Evolutionary conservation across 31 red algal genomes (phyloP).

Genomic region (Porphyra umbilicalis): DNA sequence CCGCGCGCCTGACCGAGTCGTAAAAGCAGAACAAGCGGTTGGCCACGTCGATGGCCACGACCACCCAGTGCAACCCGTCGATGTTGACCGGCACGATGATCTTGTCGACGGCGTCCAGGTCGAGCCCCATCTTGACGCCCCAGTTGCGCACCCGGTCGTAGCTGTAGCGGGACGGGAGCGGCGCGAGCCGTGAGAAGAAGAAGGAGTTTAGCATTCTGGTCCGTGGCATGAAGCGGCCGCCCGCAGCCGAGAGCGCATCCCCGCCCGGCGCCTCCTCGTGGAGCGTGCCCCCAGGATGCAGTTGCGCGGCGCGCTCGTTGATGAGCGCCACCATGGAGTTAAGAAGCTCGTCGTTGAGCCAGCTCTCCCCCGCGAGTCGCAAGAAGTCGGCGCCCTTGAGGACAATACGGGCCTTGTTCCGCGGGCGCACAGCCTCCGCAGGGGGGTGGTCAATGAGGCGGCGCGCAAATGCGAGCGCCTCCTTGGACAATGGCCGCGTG

Average conservation of each 20-base stretch:
- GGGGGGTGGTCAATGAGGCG: too few relatives aligned
- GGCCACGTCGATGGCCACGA: conserved; percentile 37
- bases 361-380: conserved; percentile 18
- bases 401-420: conserved; percentile 41
- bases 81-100: conserved; percentile 63
- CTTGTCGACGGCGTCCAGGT: conserved; percentile 13
- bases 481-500: too few relatives aligned
- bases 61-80: conserved; percentile 54
- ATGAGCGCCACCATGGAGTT: conserved; percentile 44
- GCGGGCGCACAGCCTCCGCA: too few relatives aligned
- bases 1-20: conserved; percentile 30
- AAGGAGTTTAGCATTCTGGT: conserved; percentile 31
- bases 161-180: conserved; percentile 12
- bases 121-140: conserved; percentile 11
- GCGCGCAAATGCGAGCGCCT: too few relatives aligned
- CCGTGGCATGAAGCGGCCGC: too few relatives aligned
- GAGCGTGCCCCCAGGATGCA: too few relatives aligned
- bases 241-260: too few relatives aligned
- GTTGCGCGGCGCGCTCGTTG: too few relatives aligned
- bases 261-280: too few relatives aligned
- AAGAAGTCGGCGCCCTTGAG: conserved; percentile 31
- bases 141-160: conserved; percentile 36
- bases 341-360: conserved; percentile 66
- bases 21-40: conserved; percentile 23
- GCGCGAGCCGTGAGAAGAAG: conserved; percentile 25